Conservation (phyloP, 2,329 filamentous ascomycete species). For the Fusarium coffeatum region DNA sequence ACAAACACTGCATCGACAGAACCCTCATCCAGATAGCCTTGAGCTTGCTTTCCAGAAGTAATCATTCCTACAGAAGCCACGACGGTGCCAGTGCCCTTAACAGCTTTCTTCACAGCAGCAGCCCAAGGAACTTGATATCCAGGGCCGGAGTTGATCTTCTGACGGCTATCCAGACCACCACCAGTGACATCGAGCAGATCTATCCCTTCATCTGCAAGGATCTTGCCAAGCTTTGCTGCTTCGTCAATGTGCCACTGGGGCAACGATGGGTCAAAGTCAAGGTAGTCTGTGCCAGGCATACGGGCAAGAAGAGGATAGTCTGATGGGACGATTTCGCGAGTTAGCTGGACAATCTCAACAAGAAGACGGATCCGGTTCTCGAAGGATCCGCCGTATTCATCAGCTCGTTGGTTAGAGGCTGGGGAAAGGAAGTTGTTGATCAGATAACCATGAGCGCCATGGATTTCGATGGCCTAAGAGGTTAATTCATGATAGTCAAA, state of each 20-base stretch:
- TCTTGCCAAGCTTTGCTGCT: conserved; percentile 68
- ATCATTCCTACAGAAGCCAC: conserved; percentile 61
- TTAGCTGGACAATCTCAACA: conserved; percentile 56
- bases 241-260: conserved; percentile 73
- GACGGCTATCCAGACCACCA: conserved; percentile 70
- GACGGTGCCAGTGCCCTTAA: conserved; percentile 64
- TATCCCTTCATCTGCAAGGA: conserved; percentile 72
- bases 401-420: conserved; percentile 62
- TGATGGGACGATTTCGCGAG: conserved; percentile 31
- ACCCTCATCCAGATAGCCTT: conserved; percentile 57
- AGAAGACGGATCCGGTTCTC: conserved; percentile 60
- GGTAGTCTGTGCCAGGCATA: conserved; percentile 76
- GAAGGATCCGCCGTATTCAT: conserved; percentile 60
- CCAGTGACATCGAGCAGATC: conserved; percentile 79
- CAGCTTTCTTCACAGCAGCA: conserved; percentile 71
- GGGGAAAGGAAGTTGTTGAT: conserved; percentile 63
- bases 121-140: conserved; percentile 78
- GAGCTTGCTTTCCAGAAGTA: conserved; percentile 56
- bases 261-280: conserved; percentile 67
- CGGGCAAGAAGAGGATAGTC: conserved; percentile 72
- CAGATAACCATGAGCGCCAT: conserved; percentile 65
- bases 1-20: conserved; percentile 60
- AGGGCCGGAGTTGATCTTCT: conserved; percentile 68
- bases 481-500: neutral
- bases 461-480: conserved; percentile 43